Conservation (phyloP, 148 eudicot species). For the Euryodendron excelsum region DNA sequence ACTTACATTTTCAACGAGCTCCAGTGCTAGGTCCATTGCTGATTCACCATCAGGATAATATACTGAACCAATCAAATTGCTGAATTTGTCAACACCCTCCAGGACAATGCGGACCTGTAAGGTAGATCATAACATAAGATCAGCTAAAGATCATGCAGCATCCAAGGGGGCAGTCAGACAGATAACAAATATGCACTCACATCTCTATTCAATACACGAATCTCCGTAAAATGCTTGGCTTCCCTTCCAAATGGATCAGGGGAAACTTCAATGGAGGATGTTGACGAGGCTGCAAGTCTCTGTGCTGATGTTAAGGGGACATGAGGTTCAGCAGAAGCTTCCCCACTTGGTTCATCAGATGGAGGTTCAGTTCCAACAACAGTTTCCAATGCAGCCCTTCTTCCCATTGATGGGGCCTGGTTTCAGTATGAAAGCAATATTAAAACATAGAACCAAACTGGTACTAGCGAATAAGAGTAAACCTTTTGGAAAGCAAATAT, state of each 20-base stretch:
- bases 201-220: constrained; percentile 84
- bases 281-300: constrained; percentile 66
- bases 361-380: constrained; percentile 36
- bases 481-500: neutral
- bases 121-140: constrained; percentile 14
- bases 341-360: constrained; percentile 54
- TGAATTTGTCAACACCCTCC: constrained; percentile 67
- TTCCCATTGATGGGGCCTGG: constrained; percentile 91
- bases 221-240: constrained; percentile 94
- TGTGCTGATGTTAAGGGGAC: constrained; percentile 73
- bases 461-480: constrained; percentile 1
- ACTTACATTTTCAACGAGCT: constrained; percentile 61
- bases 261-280: constrained; percentile 44
- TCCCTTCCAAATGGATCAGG: constrained; percentile 82
- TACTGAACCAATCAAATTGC: constrained; percentile 77
- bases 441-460: neutral
- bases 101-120: constrained; percentile 81
- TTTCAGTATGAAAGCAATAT: neutral
- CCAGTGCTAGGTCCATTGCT: constrained; percentile 79
- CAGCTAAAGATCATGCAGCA: neutral
- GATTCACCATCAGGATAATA: constrained; percentile 81
- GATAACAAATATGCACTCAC: constrained; percentile 36
- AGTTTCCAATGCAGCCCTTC: constrained; percentile 52
- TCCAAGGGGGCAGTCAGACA: neutral
- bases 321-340: constrained; percentile 49